Conservation (phyloP, 345 rosid species). For the Clarkia xantiana region DNA sequence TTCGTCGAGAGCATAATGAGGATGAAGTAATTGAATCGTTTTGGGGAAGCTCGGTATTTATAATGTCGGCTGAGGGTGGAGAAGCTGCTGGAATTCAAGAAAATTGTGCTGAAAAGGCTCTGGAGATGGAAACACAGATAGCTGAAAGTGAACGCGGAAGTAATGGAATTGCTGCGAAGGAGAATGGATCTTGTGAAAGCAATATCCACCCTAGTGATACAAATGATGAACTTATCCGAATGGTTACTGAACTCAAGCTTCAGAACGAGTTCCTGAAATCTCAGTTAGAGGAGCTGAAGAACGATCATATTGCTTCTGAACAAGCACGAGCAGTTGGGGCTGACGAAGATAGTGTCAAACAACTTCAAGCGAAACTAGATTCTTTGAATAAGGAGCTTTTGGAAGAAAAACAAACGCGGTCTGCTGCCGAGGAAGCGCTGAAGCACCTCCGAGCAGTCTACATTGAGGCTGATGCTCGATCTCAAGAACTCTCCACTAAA, state of each 20-base stretch:
- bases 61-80: slow-evolving; percentile 31
- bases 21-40: no score
- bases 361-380: slow-evolving; percentile 33
- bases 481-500: slow-evolving; percentile 47
- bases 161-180: slow-evolving; percentile 22
- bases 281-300: slow-evolving; percentile 40
- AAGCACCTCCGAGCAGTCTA: slow-evolving; percentile 62
- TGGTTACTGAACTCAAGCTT: slow-evolving; percentile 52
- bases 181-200: slow-evolving; percentile 22
- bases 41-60: not conserved
- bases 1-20: no score
- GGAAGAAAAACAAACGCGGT: slow-evolving; percentile 59
- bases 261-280: slow-evolving; percentile 70
- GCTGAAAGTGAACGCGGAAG: slow-evolving; percentile 7
- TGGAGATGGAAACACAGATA: slow-evolving; percentile 14
- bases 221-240: slow-evolving; percentile 43
- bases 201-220: slow-evolving; percentile 8
- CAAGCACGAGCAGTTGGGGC: slow-evolving; percentile 12
- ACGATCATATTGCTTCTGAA: slow-evolving; percentile 14
- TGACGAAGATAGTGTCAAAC: slow-evolving; percentile 17
- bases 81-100: slow-evolving; percentile 18
- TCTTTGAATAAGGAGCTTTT: slow-evolving; percentile 44
- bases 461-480: slow-evolving; percentile 72
- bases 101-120: slow-evolving; percentile 20
- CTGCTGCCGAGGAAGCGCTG: slow-evolving; percentile 78